Evolutionary conservation across 1,139 yeast genomes (phyloP), one percentile per base, ranked within the genome.

Genomic region (Candida glucosophila): DNA sequence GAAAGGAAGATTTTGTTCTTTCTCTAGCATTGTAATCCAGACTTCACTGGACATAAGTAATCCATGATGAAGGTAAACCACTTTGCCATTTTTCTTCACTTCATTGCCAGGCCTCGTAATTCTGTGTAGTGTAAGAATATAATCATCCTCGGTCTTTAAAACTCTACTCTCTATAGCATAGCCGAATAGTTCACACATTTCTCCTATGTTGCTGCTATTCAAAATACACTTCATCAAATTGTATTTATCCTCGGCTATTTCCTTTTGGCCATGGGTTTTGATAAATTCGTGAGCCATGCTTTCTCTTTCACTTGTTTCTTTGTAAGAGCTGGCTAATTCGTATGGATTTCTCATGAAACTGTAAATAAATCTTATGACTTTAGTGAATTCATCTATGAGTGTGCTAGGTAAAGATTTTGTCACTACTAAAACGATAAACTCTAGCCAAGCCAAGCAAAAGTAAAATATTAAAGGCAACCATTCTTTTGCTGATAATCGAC

Each of bases 101-200:
- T 23, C 20, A 8, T 14, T 15, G 3, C 23, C 28, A 6, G 24
- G 24, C 14, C 33, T 37, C 23, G 44, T 51, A 8, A 52, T 45
- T 37, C 62, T 54, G 35, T 57, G 72, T 9, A 55, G 39, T 2
- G 62, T 58, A 15, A 64, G 37, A 3, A 65, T 37, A 36, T 64
- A 64, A 2, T 60, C 65, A 31, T 64, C 71, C 27, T 44, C 42
- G 5, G 71, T 60, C 25, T 68, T 67, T 4, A 78, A 79, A 9
- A 78, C 71, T 37, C 82, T 92, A 43, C 80, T 90, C 38, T 81
- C 76, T 4, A 75, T 68, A 12, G 59, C 58, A 36, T 78, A 77
- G 2, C 82, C 88, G 36, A 67, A 74, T 2, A 70, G 46, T 4
- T 52, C 58, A 22, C 81, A 81, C 36, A 83, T 73, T 23, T 77